Base-by-base conservation (phyloP, 2,329 filamentous ascomycete genomes). In the Annulohypoxylon truncatum region DNA sequence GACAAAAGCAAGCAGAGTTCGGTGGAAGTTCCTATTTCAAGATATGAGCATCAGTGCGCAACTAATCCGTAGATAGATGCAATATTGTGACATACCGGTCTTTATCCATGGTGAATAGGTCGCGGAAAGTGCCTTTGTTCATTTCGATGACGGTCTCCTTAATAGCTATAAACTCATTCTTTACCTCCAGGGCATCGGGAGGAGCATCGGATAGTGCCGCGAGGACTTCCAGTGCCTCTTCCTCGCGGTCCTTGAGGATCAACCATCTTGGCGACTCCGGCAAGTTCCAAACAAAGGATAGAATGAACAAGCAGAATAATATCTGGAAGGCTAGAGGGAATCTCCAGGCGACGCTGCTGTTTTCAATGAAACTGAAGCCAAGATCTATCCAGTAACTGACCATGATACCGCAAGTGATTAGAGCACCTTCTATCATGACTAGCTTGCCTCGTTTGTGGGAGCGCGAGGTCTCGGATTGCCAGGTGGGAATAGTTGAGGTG, bases 111-210 rank as follows among this genome's bases (percentile, higher is more conserved):
- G 83, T 87, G 76, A 89, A 89, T 62, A 89, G 82, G 67, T 89
- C 87, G 4, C 76, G 75, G 77, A 88, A 88, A 24, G 78, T 80
- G 24, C 83, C 78, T 77, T 85, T 82, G 61, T 81, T 79, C 74
- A 83, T 80, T 74, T 94, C 90, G n/a, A 88, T 79, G n/a, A 92
- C 89, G 0, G 91, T 87, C 56, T 89, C 85, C 71, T 87, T 86
- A 69, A 84, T 84, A 38, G 80, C 79, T 2, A 72, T 56, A 56
- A 82, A 80, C 74, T 91, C 86, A 31, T 84, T 79, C 38, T 84
- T 79, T n/a, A 89, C 85, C 54, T 86, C 80, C 15, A 81, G 82
- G 64, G 86, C 81, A 20, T 89, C 81, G 5, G 81, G 65, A 3
- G 82, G 73, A 2, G 69, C 66, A 55, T 82, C 78, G 3, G 74